These are phyloP conservation scores for Cutaneotrichosporon sp. DNA, from an alignment of 1,284 basidiomycete genomes.

Conservation along the genomic window DNA sequence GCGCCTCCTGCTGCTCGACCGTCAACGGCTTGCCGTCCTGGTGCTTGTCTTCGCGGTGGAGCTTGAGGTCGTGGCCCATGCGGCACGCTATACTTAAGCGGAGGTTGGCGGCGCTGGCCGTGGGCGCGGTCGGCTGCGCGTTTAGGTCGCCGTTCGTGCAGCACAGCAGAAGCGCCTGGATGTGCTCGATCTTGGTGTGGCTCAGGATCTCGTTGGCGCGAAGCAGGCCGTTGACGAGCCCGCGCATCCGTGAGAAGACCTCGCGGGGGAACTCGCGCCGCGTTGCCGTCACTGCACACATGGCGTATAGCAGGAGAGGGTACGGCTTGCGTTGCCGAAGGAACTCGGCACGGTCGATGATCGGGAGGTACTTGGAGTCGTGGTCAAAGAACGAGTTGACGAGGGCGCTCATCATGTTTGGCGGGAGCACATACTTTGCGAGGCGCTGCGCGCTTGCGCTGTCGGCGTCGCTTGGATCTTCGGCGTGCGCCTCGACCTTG, in stretches of 20 bases:
- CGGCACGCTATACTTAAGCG: slow-evolving; percentile 63
- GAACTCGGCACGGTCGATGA: slow-evolving; percentile 85
- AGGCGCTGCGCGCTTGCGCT: slow-evolving; percentile 23
- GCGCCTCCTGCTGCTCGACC: slow-evolving; percentile 54
- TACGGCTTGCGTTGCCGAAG: slow-evolving; percentile 58
- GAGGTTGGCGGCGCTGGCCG: slow-evolving; percentile 49
- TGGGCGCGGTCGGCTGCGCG: slow-evolving; percentile 51
- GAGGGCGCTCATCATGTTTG: slow-evolving; percentile 76
- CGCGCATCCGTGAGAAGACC: slow-evolving; percentile 80
- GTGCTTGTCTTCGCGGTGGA: slow-evolving; percentile 66
- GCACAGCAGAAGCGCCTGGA: slow-evolving; percentile 75
- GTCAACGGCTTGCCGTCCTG: slow-evolving; percentile 28
- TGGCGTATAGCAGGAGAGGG: slow-evolving; percentile 76
- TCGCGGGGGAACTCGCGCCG: slow-evolving; percentile 77
- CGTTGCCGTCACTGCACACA: slow-evolving; percentile 87
- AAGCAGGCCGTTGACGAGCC: slow-evolving; percentile 80
- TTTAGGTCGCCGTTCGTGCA: slow-evolving; percentile 55
- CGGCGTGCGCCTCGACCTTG: slow-evolving; percentile 68
- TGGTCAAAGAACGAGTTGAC: slow-evolving; percentile 90
- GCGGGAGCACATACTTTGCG: slow-evolving; percentile 56
- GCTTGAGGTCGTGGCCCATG: slow-evolving; percentile 91
- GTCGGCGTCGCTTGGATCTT: slow-evolving; percentile 29
- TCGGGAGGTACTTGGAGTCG: slow-evolving; percentile 79
- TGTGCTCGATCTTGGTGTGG: slow-evolving; percentile 79
- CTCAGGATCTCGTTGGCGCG: slow-evolving; percentile 87